Percentiles rank a stretch among this genome's conserved stretches.
Evolutionary conservation across 495 filamentous ascomycete species (phyloP).

Genomic region (Penicillium manginii): DNA sequence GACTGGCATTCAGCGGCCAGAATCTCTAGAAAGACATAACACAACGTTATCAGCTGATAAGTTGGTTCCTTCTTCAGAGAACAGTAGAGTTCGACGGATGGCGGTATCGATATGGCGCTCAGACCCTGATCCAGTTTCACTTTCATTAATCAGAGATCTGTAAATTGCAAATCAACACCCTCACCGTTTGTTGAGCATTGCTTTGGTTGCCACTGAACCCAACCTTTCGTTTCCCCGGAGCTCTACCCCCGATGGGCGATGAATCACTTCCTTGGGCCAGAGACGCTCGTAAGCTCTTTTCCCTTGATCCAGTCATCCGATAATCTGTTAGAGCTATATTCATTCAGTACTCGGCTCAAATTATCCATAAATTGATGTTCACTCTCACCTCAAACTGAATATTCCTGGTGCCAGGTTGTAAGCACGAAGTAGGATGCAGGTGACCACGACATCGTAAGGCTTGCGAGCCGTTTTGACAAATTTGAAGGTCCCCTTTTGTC

Average conservation of each 20-base stretch:
- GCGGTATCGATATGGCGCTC: too few relatives aligned
- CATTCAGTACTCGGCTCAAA: not conserved
- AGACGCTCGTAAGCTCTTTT: not conserved
- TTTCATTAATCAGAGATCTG: too few relatives aligned
- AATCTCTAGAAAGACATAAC: too few relatives aligned
- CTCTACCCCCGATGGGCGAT: not conserved
- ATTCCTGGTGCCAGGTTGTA: conserved; percentile 17
- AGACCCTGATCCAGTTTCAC: too few relatives aligned
- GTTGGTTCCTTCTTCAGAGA: too few relatives aligned
- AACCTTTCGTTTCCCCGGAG: not conserved
- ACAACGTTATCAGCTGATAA: too few relatives aligned
- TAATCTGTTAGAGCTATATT: conserved; percentile 9
- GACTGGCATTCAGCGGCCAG: too few relatives aligned
- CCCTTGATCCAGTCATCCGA: conserved; percentile 5
- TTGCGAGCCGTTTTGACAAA: conserved; percentile 17
- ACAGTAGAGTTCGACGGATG: too few relatives aligned
- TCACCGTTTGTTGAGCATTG: too few relatives aligned
- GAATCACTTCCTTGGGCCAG: conserved; percentile 7
- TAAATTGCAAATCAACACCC: too few relatives aligned
- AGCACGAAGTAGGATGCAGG: conserved; percentile 18
- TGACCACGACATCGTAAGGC: conserved; percentile 24
- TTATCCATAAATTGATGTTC: not conserved
- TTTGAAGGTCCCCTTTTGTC: not conserved
- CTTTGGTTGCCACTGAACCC: too few relatives aligned
- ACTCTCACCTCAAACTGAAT: not conserved